These are phyloP conservation scores for Lasiosphaeria ovina DNA, from an alignment of 495 filamentous ascomycete genomes.

Conservation along the genomic window DNA sequence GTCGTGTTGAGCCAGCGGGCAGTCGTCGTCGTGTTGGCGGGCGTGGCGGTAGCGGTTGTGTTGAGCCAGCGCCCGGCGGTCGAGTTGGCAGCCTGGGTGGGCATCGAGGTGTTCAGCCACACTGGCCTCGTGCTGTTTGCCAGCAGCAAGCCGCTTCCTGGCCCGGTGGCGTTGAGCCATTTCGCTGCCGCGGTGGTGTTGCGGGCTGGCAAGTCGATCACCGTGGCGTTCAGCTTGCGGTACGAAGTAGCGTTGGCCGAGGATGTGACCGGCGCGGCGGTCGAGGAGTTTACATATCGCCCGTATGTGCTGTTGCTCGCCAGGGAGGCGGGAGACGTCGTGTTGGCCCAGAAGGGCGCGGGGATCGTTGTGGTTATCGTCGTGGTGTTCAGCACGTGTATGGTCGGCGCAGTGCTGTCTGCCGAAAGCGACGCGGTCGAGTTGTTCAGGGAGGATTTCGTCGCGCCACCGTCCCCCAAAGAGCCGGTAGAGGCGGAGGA, in stretches of 20 bases:
- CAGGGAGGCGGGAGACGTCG: not conserved
- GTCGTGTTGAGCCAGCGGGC: slow-evolving; percentile 25
- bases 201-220: not conserved
- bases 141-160: not conserved
- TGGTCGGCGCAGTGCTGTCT: not conserved
- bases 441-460: not conserved
- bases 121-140: slow-evolving; percentile 7
- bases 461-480: not conserved
- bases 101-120: slow-evolving; percentile 23
- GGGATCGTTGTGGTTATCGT: slow-evolving; percentile 6
- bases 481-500: not conserved
- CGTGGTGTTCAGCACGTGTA: slow-evolving; percentile 9
- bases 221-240: not conserved
- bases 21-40: slow-evolving; percentile 16
- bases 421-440: not conserved
- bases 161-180: slow-evolving; percentile 12
- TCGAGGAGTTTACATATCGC: slow-evolving; percentile 14
- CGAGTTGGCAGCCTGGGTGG: slow-evolving; percentile 21
- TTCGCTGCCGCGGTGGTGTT: slow-evolving; percentile 10
- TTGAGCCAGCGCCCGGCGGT: slow-evolving; percentile 23
- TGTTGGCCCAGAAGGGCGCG: slow-evolving; percentile 2
- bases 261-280: not conserved
- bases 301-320: slow-evolving; percentile 5
- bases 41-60: slow-evolving; percentile 27
- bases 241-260: slow-evolving; percentile 2